Base-by-base conservation (phyloP, 805 yeast species). In the Hanseniaspora mollemarum region DNA sequence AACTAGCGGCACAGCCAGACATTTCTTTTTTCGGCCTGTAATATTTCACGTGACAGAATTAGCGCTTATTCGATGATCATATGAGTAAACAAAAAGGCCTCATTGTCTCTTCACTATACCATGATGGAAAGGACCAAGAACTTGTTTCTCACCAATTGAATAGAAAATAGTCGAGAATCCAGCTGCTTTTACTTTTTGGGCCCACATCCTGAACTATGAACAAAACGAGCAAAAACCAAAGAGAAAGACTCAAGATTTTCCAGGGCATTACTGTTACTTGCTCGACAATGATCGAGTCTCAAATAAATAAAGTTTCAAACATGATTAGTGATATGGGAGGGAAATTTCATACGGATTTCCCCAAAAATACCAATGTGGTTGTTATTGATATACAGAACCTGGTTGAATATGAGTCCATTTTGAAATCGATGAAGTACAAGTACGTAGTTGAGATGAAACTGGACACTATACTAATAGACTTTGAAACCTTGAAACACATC, bases 271-370 rank as follows among this genome's bases (percentile, higher is more conserved):
- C 43, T 12, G 51, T 48, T 10, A 38, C 51, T 9, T 32, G 45
- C 3, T 40, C 51, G 2, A 40, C 51, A 33, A 48, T 48, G 51
- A 9, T 29, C 13, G 45, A 40, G 21, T 16, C 45, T 6, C 35
- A 42, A 26, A 32, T 43, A n/a, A 48, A 33, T 8, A 35, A 26
- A 26, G 51, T 48, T 16, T 48, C 51, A 3, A 48, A 40, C 7
- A 48, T 48, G 45, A 21, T 48, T 13, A 2, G 25, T 13, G 44
- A 39, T 22, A 48, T 48, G 51, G 51, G 51, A 5, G 51, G 51
- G 10, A 16, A 40, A 4, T 48, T 32, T 26, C 45, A 48, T 21
- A 16, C 26, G 4, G 44, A 39, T 26, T 48, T 48, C 15, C 51
- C 51, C 12, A 48, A 48, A 26, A 48, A 39, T 3, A 48, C 51